Base-by-base conservation (phyloP, 192 early-diverging fungal genomes). In the Backusella luteola region DNA sequence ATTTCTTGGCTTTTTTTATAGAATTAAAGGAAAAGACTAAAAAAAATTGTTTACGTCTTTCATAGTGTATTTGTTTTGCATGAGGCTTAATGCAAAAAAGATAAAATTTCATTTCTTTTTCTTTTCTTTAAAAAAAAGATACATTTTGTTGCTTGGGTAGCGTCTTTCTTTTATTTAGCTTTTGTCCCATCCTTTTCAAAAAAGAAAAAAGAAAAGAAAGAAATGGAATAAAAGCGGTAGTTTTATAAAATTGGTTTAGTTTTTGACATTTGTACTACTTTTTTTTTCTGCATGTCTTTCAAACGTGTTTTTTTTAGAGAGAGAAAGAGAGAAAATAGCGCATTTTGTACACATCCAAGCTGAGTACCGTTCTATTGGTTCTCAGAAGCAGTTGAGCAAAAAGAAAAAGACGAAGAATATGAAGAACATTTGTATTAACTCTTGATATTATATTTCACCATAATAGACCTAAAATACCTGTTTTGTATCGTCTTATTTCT, bases 261-360 rank as follows among this genome's bases (percentile, higher is more conserved):
- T 52, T 52, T 52, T 52, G 49, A 52, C 49, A 52, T 52, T 52
- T 52, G 49, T 52, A 52, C 49, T n/a, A 52, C 49, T 52, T 53
- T 53, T 53, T 53, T 46, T 49, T 49, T 49, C 19, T n/a, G 1
- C 17, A 21, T 53, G n/a, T 53, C n/a, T 53, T 19, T 52, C 49
- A 52, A 52, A 6, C 7, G 49, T n/a, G 49, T n/a, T 52, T 53
- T 7, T 7, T n/a, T 32, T 32, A 32, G 32, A 32, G 32, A 32
- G 32, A 32, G 32, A 32, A 32, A 7, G 4, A n/a, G n/a, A 53
- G 49, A 19, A 53, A n/a, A 53, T 53, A 21, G 49, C n/a, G 17
- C n/a, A 53, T 53, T 53, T 53, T 53, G 49, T 53, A 53, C 49
- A 6, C 49, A n/a, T 53, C 17, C n/a, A 53, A 53, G n/a, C n/a